phyloP scores from a whole-genome alignment of 2,329 filamentous ascomycete species.

The Capronia epimyces region DNA sequence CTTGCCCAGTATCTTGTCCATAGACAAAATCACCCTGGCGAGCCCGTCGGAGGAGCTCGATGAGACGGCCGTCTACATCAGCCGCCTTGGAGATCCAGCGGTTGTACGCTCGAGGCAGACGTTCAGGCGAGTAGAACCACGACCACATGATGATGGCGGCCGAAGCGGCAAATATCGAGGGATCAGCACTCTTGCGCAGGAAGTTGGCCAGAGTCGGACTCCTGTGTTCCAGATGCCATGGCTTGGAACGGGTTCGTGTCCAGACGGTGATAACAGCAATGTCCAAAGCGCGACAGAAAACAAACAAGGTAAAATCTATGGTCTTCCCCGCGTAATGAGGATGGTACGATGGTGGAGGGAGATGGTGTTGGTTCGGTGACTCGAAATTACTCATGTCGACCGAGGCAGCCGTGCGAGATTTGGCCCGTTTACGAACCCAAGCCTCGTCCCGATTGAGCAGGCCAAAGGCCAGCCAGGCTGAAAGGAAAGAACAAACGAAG shows the following conservation, averaged over 20 bases:
- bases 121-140: slow-evolving; percentile 71
- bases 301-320: slow-evolving; percentile 76
- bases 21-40: slow-evolving; percentile 62
- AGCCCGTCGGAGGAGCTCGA: slow-evolving; percentile 66
- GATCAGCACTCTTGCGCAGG: slow-evolving; percentile 52
- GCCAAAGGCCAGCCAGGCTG: slow-evolving; percentile 47
- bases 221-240: slow-evolving; percentile 23
- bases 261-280: slow-evolving; percentile 63
- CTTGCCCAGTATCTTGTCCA: slow-evolving; percentile 66
- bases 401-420: slow-evolving; percentile 16
- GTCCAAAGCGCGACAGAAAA: slow-evolving; percentile 65
- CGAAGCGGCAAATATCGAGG: slow-evolving; percentile 65
- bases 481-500: slow-evolving; percentile 44
- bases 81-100: slow-evolving; percentile 78
- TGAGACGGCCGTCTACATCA: slow-evolving; percentile 66
- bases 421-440: slow-evolving; percentile 24
- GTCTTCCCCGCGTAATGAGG: slow-evolving; percentile 61
- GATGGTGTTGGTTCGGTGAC: slow-evolving; percentile 19
- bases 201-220: slow-evolving; percentile 38
- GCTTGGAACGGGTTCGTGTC: slow-evolving; percentile 42
- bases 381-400: slow-evolving; percentile 6
- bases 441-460: slow-evolving; percentile 41
- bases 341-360: slow-evolving; percentile 21
- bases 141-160: slow-evolving; percentile 79
- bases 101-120: slow-evolving; percentile 67